Conservation (phyloP, 345 rosid species). For the Acer campestre region DNA sequence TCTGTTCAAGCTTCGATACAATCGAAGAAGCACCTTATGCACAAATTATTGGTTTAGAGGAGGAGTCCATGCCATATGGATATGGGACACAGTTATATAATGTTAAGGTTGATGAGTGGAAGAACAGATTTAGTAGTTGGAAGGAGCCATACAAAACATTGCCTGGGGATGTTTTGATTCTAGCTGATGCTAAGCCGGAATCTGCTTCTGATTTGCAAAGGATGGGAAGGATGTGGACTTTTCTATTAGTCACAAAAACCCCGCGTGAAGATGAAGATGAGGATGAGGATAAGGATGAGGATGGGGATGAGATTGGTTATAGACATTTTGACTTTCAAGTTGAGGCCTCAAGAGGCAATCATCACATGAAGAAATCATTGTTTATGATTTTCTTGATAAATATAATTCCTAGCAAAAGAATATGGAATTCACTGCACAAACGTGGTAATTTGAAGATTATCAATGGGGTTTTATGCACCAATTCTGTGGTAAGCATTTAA, state of each 20-base stretch:
- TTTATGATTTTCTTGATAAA: constrained; percentile 35
- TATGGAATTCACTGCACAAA: constrained; percentile 45
- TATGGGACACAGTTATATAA: constrained; percentile 12
- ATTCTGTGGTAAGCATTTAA: constrained; percentile 32
- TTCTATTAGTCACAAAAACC: constrained; percentile 24
- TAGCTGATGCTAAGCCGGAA: constrained; percentile 39
- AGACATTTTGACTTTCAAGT: constrained; percentile 27
- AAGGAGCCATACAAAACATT: constrained; percentile 39
- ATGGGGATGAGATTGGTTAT: background rate
- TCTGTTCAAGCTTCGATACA: constrained; percentile 33
- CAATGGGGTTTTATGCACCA: constrained; percentile 24
- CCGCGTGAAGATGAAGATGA: background rate
- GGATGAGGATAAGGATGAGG: background rate
- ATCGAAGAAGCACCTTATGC: constrained; percentile 41
- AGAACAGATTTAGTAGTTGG: constrained; percentile 26
- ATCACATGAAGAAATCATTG: constrained; percentile 15
- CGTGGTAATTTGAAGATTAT: constrained; percentile 25
- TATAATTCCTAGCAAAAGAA: constrained; percentile 36
- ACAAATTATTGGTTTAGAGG: constrained; percentile 4
- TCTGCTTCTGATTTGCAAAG: constrained; percentile 34
- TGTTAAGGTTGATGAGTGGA: constrained; percentile 38
- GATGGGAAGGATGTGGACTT: constrained; percentile 30
- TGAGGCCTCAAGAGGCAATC: constrained; percentile 8
- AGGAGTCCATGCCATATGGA: background rate
- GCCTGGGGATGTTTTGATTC: constrained; percentile 42